Evolutionary conservation across 495 filamentous ascomycete genomes (phyloP).

Genomic region (Lepraria neglecta): DNA sequence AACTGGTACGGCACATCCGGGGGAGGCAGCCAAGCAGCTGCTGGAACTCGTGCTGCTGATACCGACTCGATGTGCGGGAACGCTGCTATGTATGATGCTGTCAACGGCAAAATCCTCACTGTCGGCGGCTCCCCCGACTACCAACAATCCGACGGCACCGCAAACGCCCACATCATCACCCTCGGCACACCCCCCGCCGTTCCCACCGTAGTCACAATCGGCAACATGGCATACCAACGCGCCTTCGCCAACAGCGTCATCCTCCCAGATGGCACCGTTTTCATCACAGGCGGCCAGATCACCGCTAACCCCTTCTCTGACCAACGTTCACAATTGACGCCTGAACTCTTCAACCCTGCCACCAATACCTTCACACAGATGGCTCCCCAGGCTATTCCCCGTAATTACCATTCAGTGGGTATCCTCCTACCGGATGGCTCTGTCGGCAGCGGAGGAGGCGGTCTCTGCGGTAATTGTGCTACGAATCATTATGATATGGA

Average conservation of each 20-base stretch:
- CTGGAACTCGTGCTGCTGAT: constrained; percentile 38
- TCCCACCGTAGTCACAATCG: constrained; percentile 30
- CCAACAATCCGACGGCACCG: constrained; percentile 31
- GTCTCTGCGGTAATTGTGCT: constrained; percentile 41
- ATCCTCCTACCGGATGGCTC: constrained; percentile 48
- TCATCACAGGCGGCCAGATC: constrained; percentile 44
- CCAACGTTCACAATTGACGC: constrained; percentile 32
- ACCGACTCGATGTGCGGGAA: constrained; percentile 49
- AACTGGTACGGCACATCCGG: constrained; percentile 49
- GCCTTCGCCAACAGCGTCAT: constrained; percentile 41
- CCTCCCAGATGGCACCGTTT: constrained; percentile 44
- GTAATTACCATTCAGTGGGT: constrained; percentile 46
- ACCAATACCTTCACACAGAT: constrained; percentile 37
- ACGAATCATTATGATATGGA: constrained; percentile 49
- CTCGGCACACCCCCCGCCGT: constrained; percentile 29
- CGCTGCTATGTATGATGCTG: constrained; percentile 52
- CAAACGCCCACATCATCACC: constrained; percentile 40
- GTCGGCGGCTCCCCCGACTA: constrained; percentile 43
- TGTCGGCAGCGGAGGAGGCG: constrained; percentile 46
- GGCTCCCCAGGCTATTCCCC: constrained; percentile 35
- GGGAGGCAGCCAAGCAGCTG: constrained; percentile 33
- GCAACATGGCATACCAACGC: constrained; percentile 37
- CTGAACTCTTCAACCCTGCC: constrained; percentile 41
- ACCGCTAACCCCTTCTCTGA: constrained; percentile 41
- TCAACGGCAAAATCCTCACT: constrained; percentile 42